A percentile compares a stretch with the other conserved stretches of the same genome.
phyloP scores from a whole-genome alignment of 768 basidiomycete genomes.

The Dendrothele bispora region DNA sequence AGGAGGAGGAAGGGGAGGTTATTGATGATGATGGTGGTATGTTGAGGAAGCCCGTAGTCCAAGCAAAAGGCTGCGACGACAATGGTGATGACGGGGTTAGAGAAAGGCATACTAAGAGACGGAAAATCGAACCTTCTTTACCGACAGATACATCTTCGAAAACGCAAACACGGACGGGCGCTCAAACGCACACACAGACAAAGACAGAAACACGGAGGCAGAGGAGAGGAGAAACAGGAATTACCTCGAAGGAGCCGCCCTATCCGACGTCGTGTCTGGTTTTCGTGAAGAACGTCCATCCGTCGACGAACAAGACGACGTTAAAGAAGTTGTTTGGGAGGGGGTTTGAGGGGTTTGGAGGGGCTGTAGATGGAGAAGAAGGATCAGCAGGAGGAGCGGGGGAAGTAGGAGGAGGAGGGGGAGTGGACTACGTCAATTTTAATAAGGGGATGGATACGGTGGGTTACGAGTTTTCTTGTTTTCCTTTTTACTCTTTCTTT shows the following conservation, averaged over 20 bases:
- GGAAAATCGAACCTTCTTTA: background rate
- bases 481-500: background rate
- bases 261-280: slow-evolving; percentile 64
- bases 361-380: slow-evolving; percentile 3
- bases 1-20: slow-evolving; percentile 25
- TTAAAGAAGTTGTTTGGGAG: slow-evolving; percentile 57
- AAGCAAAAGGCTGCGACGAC: too few species aligned
- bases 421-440: slow-evolving; percentile 79
- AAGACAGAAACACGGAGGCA: too few species aligned
- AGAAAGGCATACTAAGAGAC: background rate
- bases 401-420: slow-evolving; percentile 29
- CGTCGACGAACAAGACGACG: slow-evolving; percentile 80
- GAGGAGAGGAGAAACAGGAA: too few species aligned
- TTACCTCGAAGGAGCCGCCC: too few species aligned
- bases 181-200: too few species aligned
- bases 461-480: slow-evolving; percentile 21
- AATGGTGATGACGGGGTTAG: background rate
- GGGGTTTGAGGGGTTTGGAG: slow-evolving; percentile 29
- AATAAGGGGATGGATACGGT: slow-evolving; percentile 76
- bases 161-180: background rate
- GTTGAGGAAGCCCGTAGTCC: background rate
- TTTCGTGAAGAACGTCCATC: slow-evolving; percentile 68
- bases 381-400: slow-evolving; percentile 1
- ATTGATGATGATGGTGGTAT: too few species aligned
- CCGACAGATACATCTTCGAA: background rate